These are phyloP conservation scores for Adansonia gregorii DNA, from an alignment of 441 rosid genomes.

Conservation along the genomic window DNA sequence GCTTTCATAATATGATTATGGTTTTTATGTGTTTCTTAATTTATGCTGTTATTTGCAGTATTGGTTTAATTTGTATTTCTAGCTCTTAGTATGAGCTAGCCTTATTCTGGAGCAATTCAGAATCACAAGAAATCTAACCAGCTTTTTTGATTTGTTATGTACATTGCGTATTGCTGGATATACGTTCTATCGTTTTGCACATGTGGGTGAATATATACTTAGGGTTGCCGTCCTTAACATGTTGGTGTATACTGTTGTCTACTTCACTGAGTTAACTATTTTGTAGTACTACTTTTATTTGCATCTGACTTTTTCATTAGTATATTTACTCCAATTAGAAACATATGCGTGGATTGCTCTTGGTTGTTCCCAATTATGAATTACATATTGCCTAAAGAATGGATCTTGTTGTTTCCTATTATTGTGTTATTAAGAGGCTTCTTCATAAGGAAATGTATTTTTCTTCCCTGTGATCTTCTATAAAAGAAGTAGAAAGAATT, in stretches of 20 bases:
- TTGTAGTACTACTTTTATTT: neutral
- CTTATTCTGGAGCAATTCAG: neutral
- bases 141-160: neutral
- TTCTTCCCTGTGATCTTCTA: neutral
- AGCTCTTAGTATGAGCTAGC: neutral
- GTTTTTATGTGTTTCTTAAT: neutral
- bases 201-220: neutral
- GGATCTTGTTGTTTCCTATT: slow-evolving; percentile 3
- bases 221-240: neutral
- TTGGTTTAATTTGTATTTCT: neutral
- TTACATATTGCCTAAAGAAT: slow-evolving; percentile 3
- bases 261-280: neutral
- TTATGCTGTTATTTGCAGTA: neutral
- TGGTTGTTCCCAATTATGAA: slow-evolving; percentile 1
- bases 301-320: neutral
- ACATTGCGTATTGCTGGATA: neutral
- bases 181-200: neutral
- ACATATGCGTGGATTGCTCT: neutral
- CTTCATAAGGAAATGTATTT: neutral
- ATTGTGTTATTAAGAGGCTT: neutral
- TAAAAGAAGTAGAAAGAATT: neutral
- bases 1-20: neutral
- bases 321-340: neutral
- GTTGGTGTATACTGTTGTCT: neutral
- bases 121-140: neutral